A percentile compares a stretch with the other conserved stretches of the same genome.
These are phyloP conservation scores for Venturia aucupariae DNA, from an alignment of 2,329 filamentous ascomycete genomes.

Conservation along the genomic window DNA sequence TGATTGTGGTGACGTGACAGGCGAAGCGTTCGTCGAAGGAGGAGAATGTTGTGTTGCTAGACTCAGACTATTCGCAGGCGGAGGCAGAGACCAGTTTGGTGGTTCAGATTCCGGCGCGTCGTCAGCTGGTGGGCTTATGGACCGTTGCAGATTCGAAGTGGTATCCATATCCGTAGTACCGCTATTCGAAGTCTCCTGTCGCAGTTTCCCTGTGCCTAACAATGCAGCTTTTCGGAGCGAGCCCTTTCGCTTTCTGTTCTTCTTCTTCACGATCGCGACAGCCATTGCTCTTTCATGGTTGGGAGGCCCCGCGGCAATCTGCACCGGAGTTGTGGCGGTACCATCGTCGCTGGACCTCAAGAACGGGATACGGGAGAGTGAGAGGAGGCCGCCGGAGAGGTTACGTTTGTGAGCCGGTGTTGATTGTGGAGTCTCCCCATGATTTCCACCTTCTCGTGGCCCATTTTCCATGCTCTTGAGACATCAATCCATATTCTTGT, in stretches of 20 bases:
- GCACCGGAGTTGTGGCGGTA: conserved; percentile 16
- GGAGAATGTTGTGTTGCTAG: conserved; percentile 17
- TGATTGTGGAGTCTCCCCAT: conserved; percentile 29
- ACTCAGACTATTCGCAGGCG: background rate
- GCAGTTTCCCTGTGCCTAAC: conserved; percentile 61
- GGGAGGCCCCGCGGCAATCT: conserved; percentile 16
- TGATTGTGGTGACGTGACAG: conserved; percentile 13
- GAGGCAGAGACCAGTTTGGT: background rate
- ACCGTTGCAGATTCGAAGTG: conserved; percentile 19
- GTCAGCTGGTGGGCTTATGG: conserved; percentile 19
- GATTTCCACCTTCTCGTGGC: background rate
- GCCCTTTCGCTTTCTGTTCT: conserved; percentile 49
- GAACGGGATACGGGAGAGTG: conserved; percentile 50
- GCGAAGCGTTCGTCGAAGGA: conserved; percentile 17
- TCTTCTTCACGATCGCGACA: conserved; percentile 25
- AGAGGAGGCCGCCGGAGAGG: conserved; percentile 49
- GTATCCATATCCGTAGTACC: conserved; percentile 20
- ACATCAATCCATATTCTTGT: background rate
- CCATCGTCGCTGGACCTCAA: conserved; percentile 42
- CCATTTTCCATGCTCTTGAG: conserved; percentile 15
- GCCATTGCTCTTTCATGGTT: conserved; percentile 3
- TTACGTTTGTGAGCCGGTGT: conserved; percentile 27
- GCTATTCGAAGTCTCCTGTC: conserved; percentile 37
- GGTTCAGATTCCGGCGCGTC: background rate
- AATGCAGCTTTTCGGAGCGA: conserved; percentile 82